Evolutionary conservation across 371 early-diverging fungal genomes (phyloP), one percentile per base, ranked within the genome.

Genomic region (Choanephora cucurbitarum): DNA sequence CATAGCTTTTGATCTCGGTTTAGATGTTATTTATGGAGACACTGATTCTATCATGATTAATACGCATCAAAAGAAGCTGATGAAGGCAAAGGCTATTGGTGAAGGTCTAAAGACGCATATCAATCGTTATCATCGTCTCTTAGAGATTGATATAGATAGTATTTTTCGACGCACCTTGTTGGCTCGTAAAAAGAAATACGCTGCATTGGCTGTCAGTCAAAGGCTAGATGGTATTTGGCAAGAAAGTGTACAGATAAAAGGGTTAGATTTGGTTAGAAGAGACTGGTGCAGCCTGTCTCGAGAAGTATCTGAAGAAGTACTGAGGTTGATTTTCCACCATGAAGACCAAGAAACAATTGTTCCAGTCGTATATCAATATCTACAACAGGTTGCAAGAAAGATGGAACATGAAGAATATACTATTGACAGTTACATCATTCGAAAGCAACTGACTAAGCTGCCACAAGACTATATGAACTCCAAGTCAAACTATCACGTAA

Each of bases 1-100:
- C 23, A 70, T 96, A 13, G 97, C 97, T 1, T 79, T 82, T 17
- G 52, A 75, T 7, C 79, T 85, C n/a, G 80, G 81, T 0, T 75
- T 94, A 22, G 89, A 96, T 52, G 87, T 99, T 5, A 94, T 99
- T 66, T 99, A 99, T 76, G 99, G 99, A 58, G 99, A 99, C 69
- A 99, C 99, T 0, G 99, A 99, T 73, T 99, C 99, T 3, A 92
- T 99, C 49, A 99, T 99, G 99, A 91, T 99, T 55, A 73, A 99
- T 68, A 97, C 97, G 1, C 83, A 88, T 52, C 82, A 86, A 9
- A 75, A 63, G 1, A 80, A 86, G 13, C 51, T 91, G 0, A 55
- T 66, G 0, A 74, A 89, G 44, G 95, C 91, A 23, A 77, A 83
- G 24, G 79, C 88, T 22, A 80, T 95, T 22, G 96, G 92, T 2